Conservation (phyloP, 2,329 filamentous ascomycete species). For the Tolypocladium album region DNA sequence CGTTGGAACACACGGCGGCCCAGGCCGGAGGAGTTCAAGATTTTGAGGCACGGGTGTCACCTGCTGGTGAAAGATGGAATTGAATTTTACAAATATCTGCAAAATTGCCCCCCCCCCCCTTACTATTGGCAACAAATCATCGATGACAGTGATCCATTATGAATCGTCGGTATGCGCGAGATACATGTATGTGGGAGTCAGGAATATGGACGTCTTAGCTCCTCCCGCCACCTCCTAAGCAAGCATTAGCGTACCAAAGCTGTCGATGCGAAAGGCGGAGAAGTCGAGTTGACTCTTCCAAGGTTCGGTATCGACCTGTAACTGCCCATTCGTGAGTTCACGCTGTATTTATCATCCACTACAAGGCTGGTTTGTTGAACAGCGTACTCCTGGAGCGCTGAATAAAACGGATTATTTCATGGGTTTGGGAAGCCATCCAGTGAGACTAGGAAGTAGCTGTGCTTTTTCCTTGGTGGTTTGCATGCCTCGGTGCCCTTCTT, state of each 20-base stretch:
- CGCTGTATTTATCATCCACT: constrained; percentile 22
- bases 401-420: constrained; percentile 12
- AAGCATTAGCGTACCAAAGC: no score
- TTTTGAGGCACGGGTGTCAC: background rate
- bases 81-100: no score
- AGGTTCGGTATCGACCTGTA: no score
- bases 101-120: no score
- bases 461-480: background rate
- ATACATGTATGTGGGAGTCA: no score
- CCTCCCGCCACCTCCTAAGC: no score
- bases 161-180: no score
- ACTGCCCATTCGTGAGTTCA: no score
- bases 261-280: background rate
- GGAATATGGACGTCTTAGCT: no score
- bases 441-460: background rate
- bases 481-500: background rate
- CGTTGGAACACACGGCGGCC: background rate
- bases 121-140: no score
- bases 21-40: background rate
- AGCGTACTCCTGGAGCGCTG: constrained; percentile 12
- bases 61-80: background rate
- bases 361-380: constrained; percentile 14
- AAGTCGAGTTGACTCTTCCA: background rate
- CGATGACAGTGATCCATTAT: background rate
- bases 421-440: constrained; percentile 4